Conservation (phyloP, 2,329 filamentous ascomycete genomes). For the Aspergillus sp. region DNA sequence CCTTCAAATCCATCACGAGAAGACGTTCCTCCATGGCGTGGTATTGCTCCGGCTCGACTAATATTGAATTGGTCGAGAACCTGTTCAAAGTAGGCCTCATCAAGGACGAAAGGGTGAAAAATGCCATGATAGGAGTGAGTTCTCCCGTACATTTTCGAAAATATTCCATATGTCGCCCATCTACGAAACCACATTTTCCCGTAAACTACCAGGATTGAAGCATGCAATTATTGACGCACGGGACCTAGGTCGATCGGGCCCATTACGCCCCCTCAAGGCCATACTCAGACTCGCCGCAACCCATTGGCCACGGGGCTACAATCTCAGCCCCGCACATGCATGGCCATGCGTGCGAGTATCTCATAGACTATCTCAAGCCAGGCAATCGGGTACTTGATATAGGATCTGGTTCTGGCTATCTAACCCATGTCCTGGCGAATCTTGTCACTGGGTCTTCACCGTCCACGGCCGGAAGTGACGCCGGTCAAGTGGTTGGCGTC, state of each 20-base stretch:
- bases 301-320: constrained; percentile 59
- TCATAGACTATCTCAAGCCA: constrained; percentile 51
- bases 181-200: neutral
- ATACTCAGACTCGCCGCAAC: constrained; percentile 65
- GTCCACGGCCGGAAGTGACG: constrained; percentile 18
- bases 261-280: constrained; percentile 66
- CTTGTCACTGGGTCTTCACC: constrained; percentile 43
- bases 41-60: constrained; percentile 69
- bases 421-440: constrained; percentile 81
- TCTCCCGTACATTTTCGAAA: neutral
- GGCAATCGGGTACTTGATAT: constrained; percentile 59
- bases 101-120: constrained; percentile 59
- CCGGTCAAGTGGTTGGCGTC: constrained; percentile 57
- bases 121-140: constrained; percentile 67
- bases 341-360: constrained; percentile 54
- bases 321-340: constrained; percentile 71
- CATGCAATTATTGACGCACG: neutral
- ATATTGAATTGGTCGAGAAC: constrained; percentile 69
- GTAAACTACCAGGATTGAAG: too few species aligned
- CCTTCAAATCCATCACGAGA: constrained; percentile 3
- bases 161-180: neutral
- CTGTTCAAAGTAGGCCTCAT: constrained; percentile 66
- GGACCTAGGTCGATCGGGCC: constrained; percentile 67
- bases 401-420: constrained; percentile 69
- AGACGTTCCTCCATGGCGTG: constrained; percentile 63